Percentiles rank a stretch among this genome's conserved stretches.
Conservation (phyloP, 345 rosid species). For the Brassica rapa region DNA sequence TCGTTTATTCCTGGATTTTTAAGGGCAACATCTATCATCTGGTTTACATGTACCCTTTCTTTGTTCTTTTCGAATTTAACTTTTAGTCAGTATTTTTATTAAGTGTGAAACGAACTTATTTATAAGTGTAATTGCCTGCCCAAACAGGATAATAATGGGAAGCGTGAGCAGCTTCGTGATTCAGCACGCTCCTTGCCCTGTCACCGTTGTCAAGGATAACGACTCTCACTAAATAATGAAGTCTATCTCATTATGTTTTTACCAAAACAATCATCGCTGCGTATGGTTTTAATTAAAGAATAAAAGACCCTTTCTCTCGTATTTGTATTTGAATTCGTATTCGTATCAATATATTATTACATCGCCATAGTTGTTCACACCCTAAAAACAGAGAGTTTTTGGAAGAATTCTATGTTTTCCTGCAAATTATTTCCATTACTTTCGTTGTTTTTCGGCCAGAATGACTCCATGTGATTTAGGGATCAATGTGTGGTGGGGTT, state of each 20-base stretch:
- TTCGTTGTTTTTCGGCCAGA: conserved; percentile 16
- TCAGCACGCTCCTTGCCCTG: conserved; percentile 59
- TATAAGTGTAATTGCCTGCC: neutral
- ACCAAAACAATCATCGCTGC: neutral
- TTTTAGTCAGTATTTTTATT: neutral
- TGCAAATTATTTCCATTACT: neutral
- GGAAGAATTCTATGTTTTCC: neutral
- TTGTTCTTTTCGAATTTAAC: neutral
- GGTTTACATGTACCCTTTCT: neutral
- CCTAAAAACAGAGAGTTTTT: no score
- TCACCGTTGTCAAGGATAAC: conserved; percentile 54
- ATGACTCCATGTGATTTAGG: conserved; percentile 21
- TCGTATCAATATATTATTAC: neutral
- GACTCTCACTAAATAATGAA: neutral
- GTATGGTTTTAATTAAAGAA: conserved; percentile 3
- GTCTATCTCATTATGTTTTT: neutral
- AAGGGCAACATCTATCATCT: neutral
- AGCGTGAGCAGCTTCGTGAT: conserved; percentile 60
- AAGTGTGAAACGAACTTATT: neutral
- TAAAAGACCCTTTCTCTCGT: neutral
- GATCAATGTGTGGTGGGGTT: conserved; percentile 11
- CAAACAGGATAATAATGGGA: conserved; percentile 75
- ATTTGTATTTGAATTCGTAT: conserved; percentile 2
- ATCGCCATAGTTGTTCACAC: neutral
- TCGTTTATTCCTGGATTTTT: neutral